Percentiles rank a stretch among this genome's conserved stretches.
Conservation (phyloP, 2,329 filamentous ascomycete genomes). For the Alternaria triticina region DNA sequence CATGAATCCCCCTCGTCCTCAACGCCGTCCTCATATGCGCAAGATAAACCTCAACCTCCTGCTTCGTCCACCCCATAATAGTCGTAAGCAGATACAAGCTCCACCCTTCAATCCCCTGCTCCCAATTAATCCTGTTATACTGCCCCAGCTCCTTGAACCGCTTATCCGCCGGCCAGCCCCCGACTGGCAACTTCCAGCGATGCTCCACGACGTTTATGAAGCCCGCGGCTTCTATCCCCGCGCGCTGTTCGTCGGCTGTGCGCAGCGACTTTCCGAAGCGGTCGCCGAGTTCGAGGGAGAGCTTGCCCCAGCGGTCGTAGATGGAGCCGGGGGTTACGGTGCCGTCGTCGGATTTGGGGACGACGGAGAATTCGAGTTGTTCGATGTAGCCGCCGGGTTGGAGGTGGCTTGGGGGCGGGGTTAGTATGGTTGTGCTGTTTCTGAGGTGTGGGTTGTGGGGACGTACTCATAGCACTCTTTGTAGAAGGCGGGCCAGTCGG, state of each 20-base stretch:
- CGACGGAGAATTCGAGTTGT: conserved; percentile 34
- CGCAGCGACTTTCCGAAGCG: conserved; percentile 44
- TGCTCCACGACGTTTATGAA: conserved; percentile 60
- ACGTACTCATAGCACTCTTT: conserved; percentile 27
- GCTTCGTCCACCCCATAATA: conserved; percentile 47
- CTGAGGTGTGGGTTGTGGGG: not conserved
- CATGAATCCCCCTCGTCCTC: conserved; percentile 35
- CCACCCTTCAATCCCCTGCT: conserved; percentile 39
- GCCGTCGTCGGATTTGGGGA: conserved; percentile 37
- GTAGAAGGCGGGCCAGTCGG: conserved; percentile 32
- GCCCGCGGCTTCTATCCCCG: conserved; percentile 58
- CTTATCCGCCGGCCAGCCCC: conserved; percentile 38
- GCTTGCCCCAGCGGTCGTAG: conserved; percentile 34
- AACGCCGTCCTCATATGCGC: conserved; percentile 35
- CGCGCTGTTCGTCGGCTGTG: conserved; percentile 47
- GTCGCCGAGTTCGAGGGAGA: conserved; percentile 35
- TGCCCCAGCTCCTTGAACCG: conserved; percentile 60
- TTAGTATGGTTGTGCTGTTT: not conserved
- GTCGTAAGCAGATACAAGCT: conserved; percentile 29
- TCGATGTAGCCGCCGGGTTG: conserved; percentile 41
- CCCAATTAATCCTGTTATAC: conserved; percentile 35
- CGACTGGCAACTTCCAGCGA: conserved; percentile 45
- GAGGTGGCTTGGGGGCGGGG: conserved; percentile 19
- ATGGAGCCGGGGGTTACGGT: conserved; percentile 23
- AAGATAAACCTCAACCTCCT: conserved; percentile 54